A percentile compares a stretch with the other conserved stretches of the same genome.
phyloP scores from a whole-genome alignment of 192 early-diverging fungal genomes.

The Dissophora ornata region DNA sequence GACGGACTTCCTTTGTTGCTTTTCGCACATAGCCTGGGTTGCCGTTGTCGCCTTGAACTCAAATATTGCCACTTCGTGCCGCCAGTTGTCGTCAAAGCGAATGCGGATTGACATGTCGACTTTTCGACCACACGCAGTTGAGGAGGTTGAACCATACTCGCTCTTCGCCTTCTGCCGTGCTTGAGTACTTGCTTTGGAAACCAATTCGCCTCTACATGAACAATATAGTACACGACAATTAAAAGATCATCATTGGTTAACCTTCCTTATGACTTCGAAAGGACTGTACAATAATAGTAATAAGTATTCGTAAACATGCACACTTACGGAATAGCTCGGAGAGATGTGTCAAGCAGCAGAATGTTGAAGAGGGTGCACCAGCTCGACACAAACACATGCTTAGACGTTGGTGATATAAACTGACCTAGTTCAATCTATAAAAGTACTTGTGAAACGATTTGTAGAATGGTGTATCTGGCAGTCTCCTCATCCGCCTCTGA shows the following conservation, averaged over 20 bases:
- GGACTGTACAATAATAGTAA: not conserved
- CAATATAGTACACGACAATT: conserved; percentile 2
- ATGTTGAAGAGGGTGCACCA: conserved; percentile 18
- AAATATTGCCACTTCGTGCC: conserved; percentile 12
- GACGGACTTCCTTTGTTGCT: conserved; percentile 17
- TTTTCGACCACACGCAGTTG: conserved; percentile 13
- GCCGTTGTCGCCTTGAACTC: conserved; percentile 16
- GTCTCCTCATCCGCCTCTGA: conserved; percentile 6
- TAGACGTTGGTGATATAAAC: conserved; percentile 11
- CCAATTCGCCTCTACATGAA: conserved; percentile 25
- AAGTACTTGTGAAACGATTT: conserved; percentile 11
- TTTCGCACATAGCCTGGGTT: conserved; percentile 13
- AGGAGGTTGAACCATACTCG: conserved; percentile 5
- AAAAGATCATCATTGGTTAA: not conserved
- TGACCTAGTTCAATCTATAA: conserved; percentile 19
- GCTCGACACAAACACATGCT: conserved; percentile 20
- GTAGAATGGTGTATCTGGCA: conserved; percentile 2
- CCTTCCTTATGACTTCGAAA: not conserved
- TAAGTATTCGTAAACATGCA: conserved; percentile 4
- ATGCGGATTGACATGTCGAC: conserved; percentile 15
- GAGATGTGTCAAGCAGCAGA: conserved; percentile 4
- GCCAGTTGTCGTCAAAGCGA: conserved; percentile 10
- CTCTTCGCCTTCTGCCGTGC: conserved; percentile 8
- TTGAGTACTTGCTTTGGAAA: conserved; percentile 7
- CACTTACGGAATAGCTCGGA: conserved; percentile 25